Conservation (phyloP, 2,329 filamentous ascomycete species). For the Chaetomiaceae sp. region DNA sequence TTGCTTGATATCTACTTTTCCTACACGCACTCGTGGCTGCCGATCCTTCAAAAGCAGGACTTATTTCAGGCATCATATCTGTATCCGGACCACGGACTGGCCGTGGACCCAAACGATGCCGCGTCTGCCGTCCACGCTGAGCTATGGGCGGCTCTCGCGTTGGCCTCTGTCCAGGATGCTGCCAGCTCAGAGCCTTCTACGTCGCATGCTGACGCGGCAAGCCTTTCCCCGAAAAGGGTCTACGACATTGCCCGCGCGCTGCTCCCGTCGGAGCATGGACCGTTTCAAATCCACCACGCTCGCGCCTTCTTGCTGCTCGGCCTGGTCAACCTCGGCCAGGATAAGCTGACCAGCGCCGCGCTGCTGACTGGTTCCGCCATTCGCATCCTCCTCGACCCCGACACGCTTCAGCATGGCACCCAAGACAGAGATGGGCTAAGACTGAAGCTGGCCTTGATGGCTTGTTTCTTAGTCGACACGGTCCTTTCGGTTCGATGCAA, state of each 20-base stretch:
- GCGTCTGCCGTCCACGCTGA: conserved; percentile 47
- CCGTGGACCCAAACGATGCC: conserved; percentile 23
- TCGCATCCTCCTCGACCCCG: conserved; percentile 41
- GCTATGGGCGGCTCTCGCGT: conserved; percentile 56
- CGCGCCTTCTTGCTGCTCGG: conserved; percentile 56
- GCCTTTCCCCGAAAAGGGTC: conserved; percentile 37
- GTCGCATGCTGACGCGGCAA: conserved; percentile 17
- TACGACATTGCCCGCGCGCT: conserved; percentile 48
- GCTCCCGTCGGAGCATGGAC: conserved; percentile 46
- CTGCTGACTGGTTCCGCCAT: conserved; percentile 61
- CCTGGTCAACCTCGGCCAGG: conserved; percentile 58
- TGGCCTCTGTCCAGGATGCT: conserved; percentile 52
- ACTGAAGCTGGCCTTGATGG: conserved; percentile 37
- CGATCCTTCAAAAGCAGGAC: conserved; percentile 64
- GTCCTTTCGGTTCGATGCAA: conserved; percentile 49
- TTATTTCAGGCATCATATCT: conserved; percentile 46
- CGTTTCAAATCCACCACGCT: conserved; percentile 48
- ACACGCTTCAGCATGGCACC: neutral
- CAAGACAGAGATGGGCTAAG: conserved; percentile 11
- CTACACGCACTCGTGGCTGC: conserved; percentile 73
- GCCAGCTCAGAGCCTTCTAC: conserved; percentile 25
- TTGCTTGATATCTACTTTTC: conserved; percentile 70
- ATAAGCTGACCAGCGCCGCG: conserved; percentile 57
- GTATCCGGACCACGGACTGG: conserved; percentile 35
- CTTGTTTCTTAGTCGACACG: conserved; percentile 60